A percentile compares a stretch with the other conserved stretches of the same genome.
These are phyloP conservation scores for Lachnellula occidentalis DNA, from an alignment of 2,329 filamentous ascomycete genomes.

Conservation along the genomic window DNA sequence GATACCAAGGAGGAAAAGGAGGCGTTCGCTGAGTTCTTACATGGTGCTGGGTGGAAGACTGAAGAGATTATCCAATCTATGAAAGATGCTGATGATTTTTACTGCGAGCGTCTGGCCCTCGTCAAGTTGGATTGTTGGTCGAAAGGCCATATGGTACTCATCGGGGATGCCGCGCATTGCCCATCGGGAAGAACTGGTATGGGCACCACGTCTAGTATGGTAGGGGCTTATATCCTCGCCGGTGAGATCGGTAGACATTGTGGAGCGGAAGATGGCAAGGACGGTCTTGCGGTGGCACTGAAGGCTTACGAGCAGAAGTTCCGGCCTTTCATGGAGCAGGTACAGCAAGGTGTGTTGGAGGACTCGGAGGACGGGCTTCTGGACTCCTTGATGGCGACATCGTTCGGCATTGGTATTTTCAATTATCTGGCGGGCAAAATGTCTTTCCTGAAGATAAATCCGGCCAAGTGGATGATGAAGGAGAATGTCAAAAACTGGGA, in stretches of 20 bases:
- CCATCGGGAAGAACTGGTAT: constrained; percentile 44
- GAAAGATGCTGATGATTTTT: constrained; percentile 37
- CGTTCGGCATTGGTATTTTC: constrained; percentile 31
- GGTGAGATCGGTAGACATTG: constrained; percentile 39
- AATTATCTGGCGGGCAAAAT: constrained; percentile 29
- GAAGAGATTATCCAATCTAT: constrained; percentile 38
- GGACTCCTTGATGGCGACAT: constrained; percentile 26
- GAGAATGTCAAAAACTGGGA: constrained; percentile 34
- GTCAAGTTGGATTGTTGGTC: constrained; percentile 40
- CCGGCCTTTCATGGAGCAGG: constrained; percentile 38
- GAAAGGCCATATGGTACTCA: constrained; percentile 40
- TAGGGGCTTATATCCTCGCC: constrained; percentile 50
- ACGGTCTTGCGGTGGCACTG: constrained; percentile 37
- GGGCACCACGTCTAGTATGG: constrained; percentile 43
- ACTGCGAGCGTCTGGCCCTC: constrained; percentile 37
- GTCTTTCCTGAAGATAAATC: constrained; percentile 33
- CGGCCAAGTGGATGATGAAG: constrained; percentile 28
- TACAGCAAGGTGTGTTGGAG: constrained; percentile 30
- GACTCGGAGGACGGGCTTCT: background rate
- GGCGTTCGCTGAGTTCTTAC: constrained; percentile 35
- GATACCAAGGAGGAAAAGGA: constrained; percentile 35
- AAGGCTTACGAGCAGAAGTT: constrained; percentile 38
- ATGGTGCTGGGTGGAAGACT: constrained; percentile 40
- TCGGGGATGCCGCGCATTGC: constrained; percentile 50
- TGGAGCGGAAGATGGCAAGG: background rate